Evolutionary conservation across 2,329 filamentous ascomycete species (phyloP).

Genomic region (Pestalotiopsis sp.): DNA sequence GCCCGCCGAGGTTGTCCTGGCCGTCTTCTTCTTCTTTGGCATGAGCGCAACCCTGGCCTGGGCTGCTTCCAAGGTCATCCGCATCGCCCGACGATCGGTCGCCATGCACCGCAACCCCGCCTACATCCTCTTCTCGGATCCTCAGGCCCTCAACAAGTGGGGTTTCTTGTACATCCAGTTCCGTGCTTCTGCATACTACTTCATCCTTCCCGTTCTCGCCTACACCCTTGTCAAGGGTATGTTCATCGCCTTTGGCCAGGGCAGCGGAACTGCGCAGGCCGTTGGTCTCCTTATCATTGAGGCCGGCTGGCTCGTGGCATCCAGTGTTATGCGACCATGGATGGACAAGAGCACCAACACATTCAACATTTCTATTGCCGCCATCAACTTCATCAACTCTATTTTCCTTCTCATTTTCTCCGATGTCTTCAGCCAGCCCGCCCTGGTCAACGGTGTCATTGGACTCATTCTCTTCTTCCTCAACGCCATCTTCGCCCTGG

Average conservation of each 20-base stretch:
- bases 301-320: conserved; percentile 68
- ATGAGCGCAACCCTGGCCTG: conserved; percentile 74
- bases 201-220: conserved; percentile 73
- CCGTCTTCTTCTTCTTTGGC: conserved; percentile 78
- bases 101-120: conserved; percentile 88
- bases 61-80: conserved; percentile 82
- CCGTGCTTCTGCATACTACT: conserved; percentile 87
- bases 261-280: conserved; percentile 68
- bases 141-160: conserved; percentile 86
- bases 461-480: conserved; percentile 82
- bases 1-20: conserved; percentile 75
- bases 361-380: conserved; percentile 84
- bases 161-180: conserved; percentile 91
- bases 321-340: conserved; percentile 80
- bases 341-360: conserved; percentile 95
- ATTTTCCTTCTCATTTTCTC: conserved; percentile 83
- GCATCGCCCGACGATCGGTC: conserved; percentile 79
- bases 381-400: conserved; percentile 80
- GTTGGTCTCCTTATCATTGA: conserved; percentile 79
- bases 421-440: conserved; percentile 77
- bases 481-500: conserved; percentile 76
- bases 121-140: conserved; percentile 88
- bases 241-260: conserved; percentile 78
- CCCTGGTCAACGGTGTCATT: conserved; percentile 79
- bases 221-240: conserved; percentile 80